phyloP scores from a whole-genome alignment of 306 rosid species.

The Inga oerstediana region DNA sequence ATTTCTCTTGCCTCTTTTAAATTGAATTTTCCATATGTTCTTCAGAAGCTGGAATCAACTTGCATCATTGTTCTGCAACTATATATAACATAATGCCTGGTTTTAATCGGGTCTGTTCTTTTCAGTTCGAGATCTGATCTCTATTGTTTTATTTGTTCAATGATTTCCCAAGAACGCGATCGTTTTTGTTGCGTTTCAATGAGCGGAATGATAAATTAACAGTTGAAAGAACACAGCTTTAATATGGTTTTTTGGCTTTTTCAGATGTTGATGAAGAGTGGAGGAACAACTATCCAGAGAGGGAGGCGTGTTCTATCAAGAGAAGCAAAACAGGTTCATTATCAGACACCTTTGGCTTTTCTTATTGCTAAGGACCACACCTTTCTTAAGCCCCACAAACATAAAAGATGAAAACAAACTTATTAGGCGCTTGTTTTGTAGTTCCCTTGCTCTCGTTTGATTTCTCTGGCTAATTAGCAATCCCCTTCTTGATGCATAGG shows the following conservation, averaged over 20 bases:
- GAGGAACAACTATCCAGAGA: slow-evolving; percentile 67
- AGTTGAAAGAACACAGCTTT: slow-evolving; percentile 63
- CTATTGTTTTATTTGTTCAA: slow-evolving; percentile 52
- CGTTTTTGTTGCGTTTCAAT: slow-evolving; percentile 33
- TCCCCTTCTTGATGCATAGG: slow-evolving; percentile 48
- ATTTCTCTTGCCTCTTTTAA: slow-evolving; percentile 18
- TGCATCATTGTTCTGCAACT: slow-evolving; percentile 29
- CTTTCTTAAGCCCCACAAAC: slow-evolving; percentile 36
- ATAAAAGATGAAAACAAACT: slow-evolving; percentile 17
- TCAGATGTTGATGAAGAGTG: slow-evolving; percentile 85
- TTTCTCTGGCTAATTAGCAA: slow-evolving; percentile 30
- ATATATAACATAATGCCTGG: slow-evolving; percentile 8
- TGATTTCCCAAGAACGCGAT: slow-evolving; percentile 23
- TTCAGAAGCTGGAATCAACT: slow-evolving; percentile 27
- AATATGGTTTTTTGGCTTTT: slow-evolving; percentile 47
- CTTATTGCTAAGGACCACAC: slow-evolving; percentile 61
- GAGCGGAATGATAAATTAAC: slow-evolving; percentile 40
- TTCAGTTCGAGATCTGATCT: slow-evolving; percentile 56
- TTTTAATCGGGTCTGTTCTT: slow-evolving; percentile 31
- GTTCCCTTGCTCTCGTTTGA: background rate
- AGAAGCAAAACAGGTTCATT: slow-evolving; percentile 88
- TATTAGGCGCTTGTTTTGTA: slow-evolving; percentile 23
- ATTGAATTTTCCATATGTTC: slow-evolving; percentile 12
- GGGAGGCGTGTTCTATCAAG: slow-evolving; percentile 77
- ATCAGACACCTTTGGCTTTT: slow-evolving; percentile 41